Conservation (phyloP, 2,329 filamentous ascomycete genomes). For the Penicillium crustosum region DNA sequence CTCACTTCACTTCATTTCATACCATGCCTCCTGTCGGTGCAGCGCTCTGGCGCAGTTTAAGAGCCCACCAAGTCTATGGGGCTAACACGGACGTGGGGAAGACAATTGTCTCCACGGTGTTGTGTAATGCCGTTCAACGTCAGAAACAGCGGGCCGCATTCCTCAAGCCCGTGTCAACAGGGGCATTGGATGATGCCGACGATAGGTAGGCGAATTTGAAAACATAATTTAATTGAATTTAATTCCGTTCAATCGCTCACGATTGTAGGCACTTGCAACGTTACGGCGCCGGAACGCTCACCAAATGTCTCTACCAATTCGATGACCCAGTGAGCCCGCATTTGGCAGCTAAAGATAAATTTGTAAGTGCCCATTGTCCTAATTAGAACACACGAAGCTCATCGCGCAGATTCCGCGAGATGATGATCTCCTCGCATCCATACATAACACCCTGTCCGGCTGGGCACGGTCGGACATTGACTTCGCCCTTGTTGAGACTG, state of each 20-base stretch:
- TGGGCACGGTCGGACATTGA: constrained; percentile 44
- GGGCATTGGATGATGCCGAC: constrained; percentile 67
- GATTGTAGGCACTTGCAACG: constrained; percentile 59
- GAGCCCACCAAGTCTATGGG: constrained; percentile 73
- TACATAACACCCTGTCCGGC: constrained; percentile 47
- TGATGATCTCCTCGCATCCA: constrained; percentile 50
- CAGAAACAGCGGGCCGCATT: constrained; percentile 57
- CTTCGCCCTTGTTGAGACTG: constrained; percentile 75
- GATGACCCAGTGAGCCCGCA: constrained; percentile 75
- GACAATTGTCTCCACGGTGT: constrained; percentile 72
- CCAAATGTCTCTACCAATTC: constrained; percentile 69
- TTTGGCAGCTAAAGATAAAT: constrained; percentile 60
- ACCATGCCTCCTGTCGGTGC: constrained; percentile 55
- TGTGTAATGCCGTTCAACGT: constrained; percentile 62
- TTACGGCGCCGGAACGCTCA: constrained; percentile 58
- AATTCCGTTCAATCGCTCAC: constrained; percentile 2
- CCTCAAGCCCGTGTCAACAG: constrained; percentile 80
- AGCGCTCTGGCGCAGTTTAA: constrained; percentile 67
- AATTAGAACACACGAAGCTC: constrained; percentile 1
- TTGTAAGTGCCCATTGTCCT: constrained; percentile 12
- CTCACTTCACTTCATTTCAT: constrained; percentile 5
- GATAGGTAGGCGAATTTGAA: constrained; percentile 52
- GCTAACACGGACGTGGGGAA: constrained; percentile 85
- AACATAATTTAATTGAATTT: not conserved
- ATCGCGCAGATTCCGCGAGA: constrained; percentile 50